Percentiles rank a stretch among this genome's conserved stretches.
Conservation (phyloP, 257 asterid genomes). For the Nicotiana obtusifolia region DNA sequence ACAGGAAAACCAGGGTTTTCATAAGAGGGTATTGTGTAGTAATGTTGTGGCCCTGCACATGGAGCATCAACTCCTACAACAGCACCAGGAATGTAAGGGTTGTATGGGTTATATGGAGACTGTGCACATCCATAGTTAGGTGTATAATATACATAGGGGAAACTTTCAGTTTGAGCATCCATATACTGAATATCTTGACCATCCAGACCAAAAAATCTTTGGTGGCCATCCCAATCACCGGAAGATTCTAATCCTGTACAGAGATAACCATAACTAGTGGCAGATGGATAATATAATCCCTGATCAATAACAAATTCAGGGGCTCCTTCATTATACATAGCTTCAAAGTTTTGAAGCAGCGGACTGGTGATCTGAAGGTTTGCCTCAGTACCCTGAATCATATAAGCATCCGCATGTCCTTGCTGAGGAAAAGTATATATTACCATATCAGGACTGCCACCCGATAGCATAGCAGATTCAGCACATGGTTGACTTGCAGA, state of each 20-base stretch:
- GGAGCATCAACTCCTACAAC: conserved; percentile 67
- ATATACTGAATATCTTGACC: conserved; percentile 56
- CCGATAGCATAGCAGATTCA: conserved; percentile 3
- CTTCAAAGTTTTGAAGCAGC: conserved; percentile 37
- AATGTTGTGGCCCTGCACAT: conserved; percentile 52
- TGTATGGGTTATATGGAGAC: conserved; percentile 46
- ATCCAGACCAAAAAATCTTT: conserved; percentile 52
- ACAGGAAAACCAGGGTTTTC: conserved; percentile 49
- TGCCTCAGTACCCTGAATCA: conserved; percentile 36
- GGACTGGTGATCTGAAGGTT: conserved; percentile 32
- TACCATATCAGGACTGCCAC: background rate
- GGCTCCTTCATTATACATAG: conserved; percentile 71
- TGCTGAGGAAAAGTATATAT: background rate
- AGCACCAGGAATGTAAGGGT: conserved; percentile 94
- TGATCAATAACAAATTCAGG: conserved; percentile 66
- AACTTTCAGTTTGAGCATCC: conserved; percentile 56
- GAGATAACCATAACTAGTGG: conserved; percentile 65
- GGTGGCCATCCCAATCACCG: conserved; percentile 72
- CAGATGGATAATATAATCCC: conserved; percentile 68
- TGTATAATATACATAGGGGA: conserved; percentile 54
- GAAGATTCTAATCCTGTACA: conserved; percentile 80
- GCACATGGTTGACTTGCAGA: conserved; percentile 5
- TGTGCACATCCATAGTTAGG: conserved; percentile 67
- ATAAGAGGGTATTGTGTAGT: conserved; percentile 53
- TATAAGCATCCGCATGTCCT: background rate